These are phyloP conservation scores for Aspergillus fumigatiaffinis DNA, from an alignment of 2,329 filamentous ascomycete genomes.

Conservation along the genomic window DNA sequence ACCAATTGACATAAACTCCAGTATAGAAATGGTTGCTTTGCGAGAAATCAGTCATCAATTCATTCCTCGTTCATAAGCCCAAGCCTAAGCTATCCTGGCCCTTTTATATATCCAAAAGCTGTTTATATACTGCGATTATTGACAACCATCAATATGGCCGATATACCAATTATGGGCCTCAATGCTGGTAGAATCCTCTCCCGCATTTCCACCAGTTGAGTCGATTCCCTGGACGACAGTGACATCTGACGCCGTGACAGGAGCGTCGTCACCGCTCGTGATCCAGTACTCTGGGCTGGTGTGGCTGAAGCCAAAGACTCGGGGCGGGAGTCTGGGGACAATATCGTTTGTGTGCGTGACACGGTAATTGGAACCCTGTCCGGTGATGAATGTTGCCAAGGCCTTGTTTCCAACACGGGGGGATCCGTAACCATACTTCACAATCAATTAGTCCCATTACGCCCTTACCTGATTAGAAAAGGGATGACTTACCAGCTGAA, in stretches of 20 bases:
- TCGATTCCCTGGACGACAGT: slow-evolving; percentile 29
- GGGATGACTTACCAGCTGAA: slow-evolving; percentile 41
- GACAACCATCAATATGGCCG: slow-evolving; percentile 23
- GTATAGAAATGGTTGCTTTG: not conserved
- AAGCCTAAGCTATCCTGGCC: not conserved
- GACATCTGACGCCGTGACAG: slow-evolving; percentile 30
- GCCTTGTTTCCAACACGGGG: slow-evolving; percentile 41
- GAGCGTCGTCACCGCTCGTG: slow-evolving; percentile 24
- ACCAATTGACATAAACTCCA: not conserved
- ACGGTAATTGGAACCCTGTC: slow-evolving; percentile 33
- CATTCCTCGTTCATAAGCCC: not conserved
- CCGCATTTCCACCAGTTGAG: slow-evolving; percentile 33
- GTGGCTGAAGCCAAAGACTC: slow-evolving; percentile 31
- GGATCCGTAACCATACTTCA: slow-evolving; percentile 41
- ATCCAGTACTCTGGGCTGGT: slow-evolving; percentile 42
- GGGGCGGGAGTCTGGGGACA: slow-evolving; percentile 37
- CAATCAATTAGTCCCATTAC: slow-evolving; percentile 5
- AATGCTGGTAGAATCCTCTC: slow-evolving; percentile 20
- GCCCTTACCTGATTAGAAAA: not conserved
- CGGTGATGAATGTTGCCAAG: slow-evolving; percentile 37
- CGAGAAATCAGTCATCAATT: not conserved
- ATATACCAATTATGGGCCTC: slow-evolving; percentile 35
- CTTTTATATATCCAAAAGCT: not conserved
- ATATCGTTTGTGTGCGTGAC: slow-evolving; percentile 38
- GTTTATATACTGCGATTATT: slow-evolving; percentile 4